Evolutionary conservation across 345 rosid species (phyloP), one percentile per base, ranked within the genome.

Genomic region (Bretschneidera sinensis): DNA sequence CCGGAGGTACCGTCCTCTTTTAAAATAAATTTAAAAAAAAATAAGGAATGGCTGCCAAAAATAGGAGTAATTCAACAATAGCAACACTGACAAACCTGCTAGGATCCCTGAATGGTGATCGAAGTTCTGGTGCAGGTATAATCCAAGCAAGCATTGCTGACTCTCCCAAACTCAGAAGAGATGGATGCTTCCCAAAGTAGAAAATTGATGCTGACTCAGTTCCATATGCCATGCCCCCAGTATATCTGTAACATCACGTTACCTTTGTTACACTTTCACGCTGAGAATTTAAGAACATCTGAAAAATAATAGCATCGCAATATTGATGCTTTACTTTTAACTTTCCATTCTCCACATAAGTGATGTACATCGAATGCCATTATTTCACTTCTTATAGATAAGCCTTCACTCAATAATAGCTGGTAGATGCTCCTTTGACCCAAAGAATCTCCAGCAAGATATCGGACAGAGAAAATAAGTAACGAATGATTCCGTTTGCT

Each of bases 171-270:
- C 66, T 61, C 48, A 71, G 57, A 25, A 64, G 63, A 71, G 71
- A 68, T 28, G 74, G 69, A 51, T 61, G 74, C 65, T 61, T 76
- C 50, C 69, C 66, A 49, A 76, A 68, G 57, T 76, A 68, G 52
- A 64, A 68, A 31, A 17, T 23, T 19, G 66, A 72, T 2, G 66
- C 74, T 23, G 76, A 71, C 62, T 76, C 74, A 54, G 68, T 54
- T 43, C 80, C 76, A 47, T 68, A 57, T 61, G 24, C 74, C 72
- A 53, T 71, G 70, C 33, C 73, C 77, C 66, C 63, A 64, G 66
- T 68, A 73, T 35, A 73, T 68, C 77, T 64, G 73, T 57, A 35
- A 53, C 8, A 17, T 31, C 11, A 13, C 13, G 58, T 28, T 9
- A 50, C 22, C 21, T 50, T 4, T 18, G 13, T 22, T 28, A n/a